Evolutionary conservation across 2,329 filamentous ascomycete genomes (phyloP), one percentile per base, ranked within the genome.

Genomic region (Cercospora sp.): DNA sequence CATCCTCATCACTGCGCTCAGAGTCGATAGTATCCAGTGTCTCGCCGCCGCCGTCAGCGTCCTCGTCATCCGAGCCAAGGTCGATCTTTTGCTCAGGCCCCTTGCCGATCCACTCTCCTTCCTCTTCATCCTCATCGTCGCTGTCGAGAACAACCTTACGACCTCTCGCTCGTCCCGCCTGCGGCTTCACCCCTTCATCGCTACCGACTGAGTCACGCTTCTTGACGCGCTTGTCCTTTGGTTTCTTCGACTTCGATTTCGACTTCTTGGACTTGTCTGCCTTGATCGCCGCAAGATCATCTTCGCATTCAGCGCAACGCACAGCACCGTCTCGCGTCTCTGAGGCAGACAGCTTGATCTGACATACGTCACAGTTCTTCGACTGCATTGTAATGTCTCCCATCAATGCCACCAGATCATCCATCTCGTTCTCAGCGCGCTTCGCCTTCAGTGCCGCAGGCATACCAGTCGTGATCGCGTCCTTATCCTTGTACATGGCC

Each of bases 41-140:
- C 66, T 96, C 91, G 23, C 93, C 94, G 3, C 90, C 92, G 1
- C 93, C 93, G 77, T 97, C 94, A 2, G 91, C 92, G 76, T 97
- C 88, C 78, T 97, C 93, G 70, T 97, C 92, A 63, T 93, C 91
- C n/a, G 88, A 87, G 42, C 75, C 75, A 8, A 76, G 71, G 3
- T 89, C 76, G 0, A 84, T 76, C 0, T 85, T 84, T 55, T 86
- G 88, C 75, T 95, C 84, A 9, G 87, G 84, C 66, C 91, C 89
- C 0, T 88, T 85, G 3, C 94, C 91, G 51, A 97, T 83, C 93
- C 93, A 97, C 66, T 91, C 88, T 10, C 80, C 82, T 5, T 86
- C 88, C 62, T 84, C 83, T 9, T 77, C 76, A 16, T 77, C 76
- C 57, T 78, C 77, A 66, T 91, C 87, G 69, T 90, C 89, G 72